A percentile compares a stretch with the other conserved stretches of the same genome.
Conservation (phyloP, 305 asterid genomes). For the Petunia hybrid region DNA sequence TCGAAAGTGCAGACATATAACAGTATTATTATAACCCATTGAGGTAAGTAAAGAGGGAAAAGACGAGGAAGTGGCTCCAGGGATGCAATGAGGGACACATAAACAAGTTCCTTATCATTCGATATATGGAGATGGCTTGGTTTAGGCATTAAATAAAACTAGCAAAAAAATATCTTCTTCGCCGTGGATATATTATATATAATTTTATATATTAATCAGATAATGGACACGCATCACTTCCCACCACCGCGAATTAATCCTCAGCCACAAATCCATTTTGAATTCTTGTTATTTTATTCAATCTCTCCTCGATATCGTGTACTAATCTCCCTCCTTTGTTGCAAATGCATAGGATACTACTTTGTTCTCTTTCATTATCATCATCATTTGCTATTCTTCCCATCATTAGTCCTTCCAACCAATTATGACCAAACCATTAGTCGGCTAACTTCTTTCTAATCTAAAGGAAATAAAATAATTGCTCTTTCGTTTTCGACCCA, state of each 20-base stretch:
- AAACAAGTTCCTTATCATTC: neutral
- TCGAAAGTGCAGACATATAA: too few species aligned
- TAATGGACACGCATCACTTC: neutral
- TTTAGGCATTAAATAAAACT: neutral
- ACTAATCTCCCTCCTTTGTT: neutral
- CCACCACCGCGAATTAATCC: slow-evolving; percentile 36
- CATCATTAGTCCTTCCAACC: neutral
- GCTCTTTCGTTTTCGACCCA: neutral
- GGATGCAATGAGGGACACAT: neutral
- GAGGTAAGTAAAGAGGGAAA: neutral
- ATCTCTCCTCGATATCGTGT: neutral
- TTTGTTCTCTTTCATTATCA: neutral
- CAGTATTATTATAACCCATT: too few species aligned
- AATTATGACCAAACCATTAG: neutral
- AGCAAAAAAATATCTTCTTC: neutral
- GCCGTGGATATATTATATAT: neutral
- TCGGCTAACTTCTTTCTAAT: neutral
- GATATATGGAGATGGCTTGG: neutral
- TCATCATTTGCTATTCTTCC: neutral
- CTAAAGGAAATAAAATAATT: neutral
- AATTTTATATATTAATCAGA: neutral
- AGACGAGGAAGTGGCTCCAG: neutral
- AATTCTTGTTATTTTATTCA: neutral
- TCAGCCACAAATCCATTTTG: slow-evolving; percentile 39
- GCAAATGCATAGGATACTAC: neutral